phyloP scores from a whole-genome alignment of 2,329 filamentous ascomycete species.

The Neofusicoccum laricinum region DNA sequence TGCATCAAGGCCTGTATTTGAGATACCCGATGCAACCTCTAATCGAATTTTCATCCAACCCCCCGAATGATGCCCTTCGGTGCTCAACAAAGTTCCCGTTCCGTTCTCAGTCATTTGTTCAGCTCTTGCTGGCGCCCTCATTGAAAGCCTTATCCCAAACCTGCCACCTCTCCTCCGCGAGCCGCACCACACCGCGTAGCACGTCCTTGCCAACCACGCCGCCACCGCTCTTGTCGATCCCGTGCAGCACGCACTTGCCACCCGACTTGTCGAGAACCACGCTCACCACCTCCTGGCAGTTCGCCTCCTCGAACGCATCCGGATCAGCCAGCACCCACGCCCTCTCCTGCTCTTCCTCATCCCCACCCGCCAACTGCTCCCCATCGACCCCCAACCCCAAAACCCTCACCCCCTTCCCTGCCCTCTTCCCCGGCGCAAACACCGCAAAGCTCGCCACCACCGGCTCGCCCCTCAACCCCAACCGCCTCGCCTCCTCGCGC shows the following conservation, averaged over 20 bases:
- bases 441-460: conserved; percentile 76
- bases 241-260: conserved; percentile 71
- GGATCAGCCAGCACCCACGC: conserved; percentile 81
- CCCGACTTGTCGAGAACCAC: conserved; percentile 65
- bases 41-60: too few species aligned
- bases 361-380: conserved; percentile 45
- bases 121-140: neutral
- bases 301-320: conserved; percentile 81
- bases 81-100: too few species aligned
- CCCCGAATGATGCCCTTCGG: too few species aligned
- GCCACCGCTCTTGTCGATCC: conserved; percentile 79
- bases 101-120: neutral
- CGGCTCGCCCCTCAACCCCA: conserved; percentile 66
- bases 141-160: conserved; percentile 44
- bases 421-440: conserved; percentile 48
- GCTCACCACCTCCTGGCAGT: conserved; percentile 81
- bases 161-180: conserved; percentile 64
- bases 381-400: conserved; percentile 28
- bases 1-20: too few species aligned
- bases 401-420: neutral
- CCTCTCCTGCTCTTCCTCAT: conserved; percentile 23
- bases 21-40: too few species aligned
- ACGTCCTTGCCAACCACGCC: conserved; percentile 63
- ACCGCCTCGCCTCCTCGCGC: conserved; percentile 50
- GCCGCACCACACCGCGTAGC: conserved; percentile 57